Base-by-base conservation (phyloP, 2,329 filamentous ascomycete species). In the Graphiopsis chlorocephala region DNA sequence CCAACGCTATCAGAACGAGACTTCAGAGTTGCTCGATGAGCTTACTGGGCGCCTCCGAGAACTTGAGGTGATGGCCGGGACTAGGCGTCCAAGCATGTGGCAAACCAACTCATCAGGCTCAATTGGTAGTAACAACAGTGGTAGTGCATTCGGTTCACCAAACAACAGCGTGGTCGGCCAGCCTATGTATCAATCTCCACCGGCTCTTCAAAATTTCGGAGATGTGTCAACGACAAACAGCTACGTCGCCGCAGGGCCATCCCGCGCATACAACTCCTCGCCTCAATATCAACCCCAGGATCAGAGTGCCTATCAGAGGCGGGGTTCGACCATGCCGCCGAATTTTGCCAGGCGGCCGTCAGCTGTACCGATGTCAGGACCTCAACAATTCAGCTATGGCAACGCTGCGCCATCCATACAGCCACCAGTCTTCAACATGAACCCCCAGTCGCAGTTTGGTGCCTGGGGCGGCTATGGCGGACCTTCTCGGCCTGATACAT, bases 1-100 rank as follows among this genome's bases (percentile, higher is more conserved):
- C 20, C 80, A 82, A 61, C 78, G 80, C 17, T 83, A 82, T 68
- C 79, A 81, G 65, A 76, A 74, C 23, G 81, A 82, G 63, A 80
- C 80, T 0, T 74, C 77, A 1, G 65, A 71, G 0, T 74, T 82
- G 45, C 73, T 78, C 2, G 74, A 78, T 11, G 76, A 80, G 20
- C 75, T 83, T 0, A 78, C 79, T 48, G 74, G 76, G 45, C 77
- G 79, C 8, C 68, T 74, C 4, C 72, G 74, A 29, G 72, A 75
- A n/a, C 58, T 76, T 20, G 72, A 74, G n/a, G 69, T 61, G 11
- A 55, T 66, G n/a, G 56, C 56, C 12, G 63, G 66, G 10, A 35
- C 61, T 4, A 69, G 70, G 12, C 61, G 70, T 33, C 73, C 70
- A 17, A 73, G 71, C 66, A 71, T 70, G 50, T 74, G 72, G 72